Base-by-base conservation (phyloP, 2,329 filamentous ascomycete species). In the Diaporthe amygdali region DNA sequence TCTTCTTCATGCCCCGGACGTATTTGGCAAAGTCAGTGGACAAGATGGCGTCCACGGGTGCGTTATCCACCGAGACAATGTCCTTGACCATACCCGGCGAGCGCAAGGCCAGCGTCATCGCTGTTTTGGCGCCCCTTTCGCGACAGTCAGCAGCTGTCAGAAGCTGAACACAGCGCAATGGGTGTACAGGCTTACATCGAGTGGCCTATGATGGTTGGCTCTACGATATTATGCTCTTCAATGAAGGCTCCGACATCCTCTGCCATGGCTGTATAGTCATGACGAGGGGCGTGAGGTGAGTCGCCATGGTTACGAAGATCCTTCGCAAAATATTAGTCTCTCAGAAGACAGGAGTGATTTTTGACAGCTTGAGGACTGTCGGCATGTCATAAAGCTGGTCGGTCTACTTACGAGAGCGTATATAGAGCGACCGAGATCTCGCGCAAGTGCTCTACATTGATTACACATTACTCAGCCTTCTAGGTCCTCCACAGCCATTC, bases 271-370 rank as follows among this genome's bases (percentile, higher is more conserved):
- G 83, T 81, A 81, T 98, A 98, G 83, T 96, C 92, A 81, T 98
- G 96, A 1, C 85, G 85, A 0, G 86, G 83, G 66, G 90, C 81
- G 81, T 98, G 95, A 1, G 94, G 93, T 1, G 94, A 97, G 47
- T 97, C 92, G 77, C 96, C 96, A 84, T 98, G 96, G 79, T 98
- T 98, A 76, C 96, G 90, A 22, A 97, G 88, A 80, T 98, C 96
- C 93, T 95, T 66, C 46, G 25, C 52, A 52, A 47, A n/a, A 39
- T 8, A 7, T 37, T 3, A 70, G 59, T 34, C 34, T 14, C 14
- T 12, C 39, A 17, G 14, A 6, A 37, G 10, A 27, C 6, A 6
- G 2, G 2, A 34, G 8, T 1, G 12, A 22, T n/a, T 15, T 14
- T 17, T 3, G 15, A 22, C 17, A 32, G 7, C 17, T 32, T 20